Base-by-base conservation (phyloP, 768 basidiomycete species). In the Gloeopeniophorella convolvens region DNA sequence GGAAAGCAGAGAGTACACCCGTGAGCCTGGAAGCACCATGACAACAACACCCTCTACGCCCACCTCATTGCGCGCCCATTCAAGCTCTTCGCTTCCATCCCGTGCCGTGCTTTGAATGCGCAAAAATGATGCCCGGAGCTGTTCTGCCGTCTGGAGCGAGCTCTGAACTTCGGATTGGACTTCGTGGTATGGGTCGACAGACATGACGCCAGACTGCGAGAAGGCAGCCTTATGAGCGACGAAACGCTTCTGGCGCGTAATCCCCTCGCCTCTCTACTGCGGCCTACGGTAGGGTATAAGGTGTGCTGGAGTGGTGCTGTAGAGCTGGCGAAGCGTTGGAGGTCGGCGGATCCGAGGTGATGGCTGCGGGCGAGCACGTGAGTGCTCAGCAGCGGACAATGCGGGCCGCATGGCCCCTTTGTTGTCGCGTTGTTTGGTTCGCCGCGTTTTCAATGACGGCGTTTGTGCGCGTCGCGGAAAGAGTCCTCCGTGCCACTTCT, bases 141-240 rank as follows among this genome's bases (percentile, higher is more conserved):
- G 83, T 15, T 76, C 69, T 35, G 88, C 83, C 3, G 80, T 72
- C 61, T 85, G 81, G 26, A 93, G 67, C 8, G 88, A 83, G 11
- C 73, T 67, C 55, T 90, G 85, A 18, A 94, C 81, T 67, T 94
- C 91, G 52, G 79, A 80, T 62, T 87, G 82, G 2, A 92, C 89
- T 30, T 79, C 85, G 70, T 91, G 85, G 65, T 92, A 94, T 34
- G 91, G 91, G 68, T 94, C 91, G 6, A 74, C 67, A 15, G 85
- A 82, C 83, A 85, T 85, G 54, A 9, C 37, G 12, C 12, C 28
- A 26, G 39, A 2, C 21, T 16, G 27, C 2, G 30, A 24, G 20
- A 32, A 18, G 21, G 9, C n/a, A n/a, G 27, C 18, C 5, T n/a
- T 28, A 24, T 24, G 13, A 13, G 30, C 21, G 15, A 46, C 20